Base-by-base conservation (phyloP, 2,329 filamentous ascomycete genomes). In the Juglanconis sp. region DNA sequence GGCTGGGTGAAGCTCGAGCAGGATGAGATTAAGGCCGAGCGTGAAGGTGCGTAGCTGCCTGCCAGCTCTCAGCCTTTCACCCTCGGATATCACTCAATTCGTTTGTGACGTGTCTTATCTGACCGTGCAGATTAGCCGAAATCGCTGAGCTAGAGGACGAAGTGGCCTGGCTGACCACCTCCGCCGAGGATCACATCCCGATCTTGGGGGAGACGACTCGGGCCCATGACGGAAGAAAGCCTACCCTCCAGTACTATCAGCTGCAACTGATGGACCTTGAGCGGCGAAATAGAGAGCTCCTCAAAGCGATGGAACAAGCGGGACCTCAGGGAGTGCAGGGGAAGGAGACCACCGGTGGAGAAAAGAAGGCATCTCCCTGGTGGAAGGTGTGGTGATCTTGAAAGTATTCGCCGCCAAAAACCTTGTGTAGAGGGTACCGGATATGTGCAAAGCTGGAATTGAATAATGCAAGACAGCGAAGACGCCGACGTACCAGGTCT, bases 1-100 rank as follows among this genome's bases (percentile, higher is more conserved):
- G 77, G 76, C 13, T 95, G 91, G 91, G 71, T 84, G 42, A 90
- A 88, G 73, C 79, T 94, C 54, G 90, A 93, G 73, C 82, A 83
- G 38, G 81, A 90, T 57, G 91, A 95, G 75, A 78, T 84, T 59
- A 86, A 82, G 69, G 76, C 77, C 24, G 78, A 86, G 49, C 84
- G 83, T 66, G 75, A 82, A 66, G 81, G 87, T 88, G 68, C 61
- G 77, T 69, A 31, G 42, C 6, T 5, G 7, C 3, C 2, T 42
- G 6, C 7, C 30, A 11, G 4, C 24, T 17, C 44, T 15, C 4
- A 17, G 5, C 13, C 36, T 34, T 35, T 38, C 56, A n/a, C 51
- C 44, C 24, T 55, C 8, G 7, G 24, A 24, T 24, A 24, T 24
- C 24, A 2, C 24, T 30, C 6, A 6, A 6, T 15, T 35, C 3